A percentile compares a stretch with the other conserved stretches of the same genome.
phyloP scores from a whole-genome alignment of 768 basidiomycete genomes.

The Tylopilus rubrobrunneus region DNA sequence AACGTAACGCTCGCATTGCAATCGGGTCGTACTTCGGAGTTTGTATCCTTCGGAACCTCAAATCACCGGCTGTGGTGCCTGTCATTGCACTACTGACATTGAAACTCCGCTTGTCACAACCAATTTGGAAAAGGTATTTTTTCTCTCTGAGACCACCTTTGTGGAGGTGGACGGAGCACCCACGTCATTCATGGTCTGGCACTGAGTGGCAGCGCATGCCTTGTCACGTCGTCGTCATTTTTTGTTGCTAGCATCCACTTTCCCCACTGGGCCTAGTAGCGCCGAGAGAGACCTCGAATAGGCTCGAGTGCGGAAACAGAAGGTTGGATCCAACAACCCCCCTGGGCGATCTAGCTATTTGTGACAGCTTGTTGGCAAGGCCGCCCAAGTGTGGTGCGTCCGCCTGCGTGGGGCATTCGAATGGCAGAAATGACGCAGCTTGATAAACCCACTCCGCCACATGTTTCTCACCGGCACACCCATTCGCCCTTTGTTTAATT shows the following conservation, averaged over 20 bases:
- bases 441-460: slow-evolving; percentile 9
- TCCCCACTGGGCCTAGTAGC: neutral
- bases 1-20: slow-evolving; percentile 16
- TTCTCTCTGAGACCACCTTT: neutral
- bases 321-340: neutral
- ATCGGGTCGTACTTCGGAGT: slow-evolving; percentile 11
- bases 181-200: neutral
- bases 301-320: slow-evolving; percentile 3
- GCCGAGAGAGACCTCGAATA: slow-evolving; percentile 1
- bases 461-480: slow-evolving; percentile 14
- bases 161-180: neutral
- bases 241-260: neutral
- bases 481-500: neutral
- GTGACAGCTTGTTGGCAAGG: neutral
- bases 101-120: slow-evolving; percentile 17
- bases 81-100: neutral
- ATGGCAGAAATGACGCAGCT: slow-evolving; percentile 32
- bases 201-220: too few species aligned
- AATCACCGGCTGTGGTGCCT: slow-evolving; percentile 2
- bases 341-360: slow-evolving; percentile 4
- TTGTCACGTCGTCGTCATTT: too few species aligned
- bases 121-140: neutral
- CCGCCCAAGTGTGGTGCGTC: neutral
- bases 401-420: slow-evolving; percentile 12
- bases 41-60: slow-evolving; percentile 8